These are phyloP conservation scores for Penicillium soppii DNA, from an alignment of 495 filamentous ascomycete species.

Conservation along the genomic window DNA sequence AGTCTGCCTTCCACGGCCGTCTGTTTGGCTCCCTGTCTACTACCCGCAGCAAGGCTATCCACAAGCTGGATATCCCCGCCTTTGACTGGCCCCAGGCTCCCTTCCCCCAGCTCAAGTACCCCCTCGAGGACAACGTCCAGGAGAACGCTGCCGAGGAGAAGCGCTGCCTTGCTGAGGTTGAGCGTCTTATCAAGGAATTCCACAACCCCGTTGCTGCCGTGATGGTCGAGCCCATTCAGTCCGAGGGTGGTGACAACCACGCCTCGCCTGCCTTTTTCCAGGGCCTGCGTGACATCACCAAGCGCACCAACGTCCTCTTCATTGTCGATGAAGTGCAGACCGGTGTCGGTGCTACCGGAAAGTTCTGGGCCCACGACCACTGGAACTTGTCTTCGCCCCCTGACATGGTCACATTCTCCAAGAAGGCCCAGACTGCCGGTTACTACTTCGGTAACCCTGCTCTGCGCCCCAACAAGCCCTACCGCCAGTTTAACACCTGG, in stretches of 20 bases:
- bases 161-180: conserved; percentile 84
- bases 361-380: conserved; percentile 99
- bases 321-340: conserved; percentile 99
- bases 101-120: conserved; percentile 89
- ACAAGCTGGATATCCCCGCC: conserved; percentile 97
- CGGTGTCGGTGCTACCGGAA: conserved; percentile 87
- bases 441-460: conserved; percentile 91
- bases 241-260: conserved; percentile 98
- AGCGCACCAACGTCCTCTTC: conserved; percentile 81
- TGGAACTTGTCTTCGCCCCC: conserved; percentile 83
- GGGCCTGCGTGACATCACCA: conserved; percentile 81
- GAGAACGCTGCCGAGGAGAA: conserved; percentile 84
- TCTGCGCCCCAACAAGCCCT: conserved; percentile 96
- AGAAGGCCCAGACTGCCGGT: conserved; percentile 97
- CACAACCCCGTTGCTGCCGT: conserved; percentile 88
- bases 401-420: conserved; percentile 98
- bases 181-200: conserved; percentile 79
- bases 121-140: conserved; percentile 75
- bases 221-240: conserved; percentile 94
- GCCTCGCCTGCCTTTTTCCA: conserved; percentile 91
- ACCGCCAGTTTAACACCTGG: conserved; percentile 99
- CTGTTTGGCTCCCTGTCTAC: conserved; percentile 91
- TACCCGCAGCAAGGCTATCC: conserved; percentile 93
- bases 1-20: conserved; percentile 90
- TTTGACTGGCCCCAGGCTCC: conserved; percentile 98